Conservation (phyloP, 2,329 filamentous ascomycete species). For the Aspergillus neoniger region DNA sequence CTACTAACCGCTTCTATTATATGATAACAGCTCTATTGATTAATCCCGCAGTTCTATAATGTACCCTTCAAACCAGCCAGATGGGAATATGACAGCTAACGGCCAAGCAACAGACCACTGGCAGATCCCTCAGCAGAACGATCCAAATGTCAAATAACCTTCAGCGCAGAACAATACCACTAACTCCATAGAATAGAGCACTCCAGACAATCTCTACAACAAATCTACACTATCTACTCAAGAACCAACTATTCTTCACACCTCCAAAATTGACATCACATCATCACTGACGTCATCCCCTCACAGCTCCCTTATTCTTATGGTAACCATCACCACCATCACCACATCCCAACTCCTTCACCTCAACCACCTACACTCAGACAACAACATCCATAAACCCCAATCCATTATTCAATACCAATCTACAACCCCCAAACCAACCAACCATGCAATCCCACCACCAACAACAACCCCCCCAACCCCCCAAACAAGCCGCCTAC, state of each 20-base stretch:
- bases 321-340: not conserved
- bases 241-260: too few species aligned
- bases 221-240: not conserved
- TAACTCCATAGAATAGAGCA: not conserved
- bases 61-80: too few species aligned
- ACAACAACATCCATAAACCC: too few species aligned
- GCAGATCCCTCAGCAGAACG: too few species aligned
- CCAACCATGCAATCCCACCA: slow-evolving; percentile 23
- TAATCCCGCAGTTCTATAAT: too few species aligned
- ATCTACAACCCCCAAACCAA: not conserved
- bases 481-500: slow-evolving; percentile 39
- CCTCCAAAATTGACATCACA: slow-evolving; percentile 1
- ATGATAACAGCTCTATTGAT: too few species aligned
- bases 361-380: not conserved
- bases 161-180: not conserved
- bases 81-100: too few species aligned
- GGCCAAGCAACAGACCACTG: too few species aligned
- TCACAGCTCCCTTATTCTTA: slow-evolving; percentile 8
- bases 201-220: not conserved
- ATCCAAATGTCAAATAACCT: too few species aligned
- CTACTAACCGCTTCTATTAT: too few species aligned
- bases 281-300: slow-evolving; percentile 27
- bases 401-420: too few species aligned
- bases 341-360: not conserved
- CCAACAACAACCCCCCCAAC: slow-evolving; percentile 30